phyloP scores from a whole-genome alignment of 169 alveolate species.

The Plasmodium blacklocki region DNA sequence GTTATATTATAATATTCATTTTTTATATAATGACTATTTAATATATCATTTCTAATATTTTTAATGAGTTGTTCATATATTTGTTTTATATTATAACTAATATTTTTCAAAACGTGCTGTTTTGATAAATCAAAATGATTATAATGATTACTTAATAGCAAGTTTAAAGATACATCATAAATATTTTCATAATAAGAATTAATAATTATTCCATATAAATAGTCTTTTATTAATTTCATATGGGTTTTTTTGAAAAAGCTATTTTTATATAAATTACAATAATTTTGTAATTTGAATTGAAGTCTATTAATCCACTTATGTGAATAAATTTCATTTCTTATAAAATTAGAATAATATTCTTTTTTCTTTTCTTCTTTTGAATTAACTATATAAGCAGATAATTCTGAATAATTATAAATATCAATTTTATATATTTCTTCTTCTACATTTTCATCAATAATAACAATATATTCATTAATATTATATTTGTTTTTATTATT shows the following conservation, averaged over 20 bases:
- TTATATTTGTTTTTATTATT: slow-evolving; percentile 24
- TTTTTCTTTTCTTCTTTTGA: slow-evolving; percentile 73
- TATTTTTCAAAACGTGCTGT: slow-evolving; percentile 28
- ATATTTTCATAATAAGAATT: slow-evolving; percentile 53
- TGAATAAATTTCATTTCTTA: slow-evolving; percentile 73
- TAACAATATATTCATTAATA: slow-evolving; percentile 63
- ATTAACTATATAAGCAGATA: slow-evolving; percentile 61
- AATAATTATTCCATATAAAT: slow-evolving; percentile 25
- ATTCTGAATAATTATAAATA: slow-evolving; percentile 57
- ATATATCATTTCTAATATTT: slow-evolving; percentile 21
- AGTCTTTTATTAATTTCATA: slow-evolving; percentile 19
- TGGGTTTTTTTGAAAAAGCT: slow-evolving; percentile 55
- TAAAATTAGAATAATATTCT: slow-evolving; percentile 61
- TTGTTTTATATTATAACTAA: slow-evolving; percentile 28
- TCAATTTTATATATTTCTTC: slow-evolving; percentile 60
- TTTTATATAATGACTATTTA: slow-evolving; percentile 11
- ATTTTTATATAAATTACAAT: slow-evolving; percentile 45
- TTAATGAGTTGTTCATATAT: slow-evolving; percentile 28
- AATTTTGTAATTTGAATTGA: slow-evolving; percentile 57
- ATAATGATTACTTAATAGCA: slow-evolving; percentile 36
- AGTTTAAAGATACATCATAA: slow-evolving; percentile 52
- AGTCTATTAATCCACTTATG: slow-evolving; percentile 68
- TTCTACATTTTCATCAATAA: slow-evolving; percentile 56
- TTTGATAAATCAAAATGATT: slow-evolving; percentile 36
- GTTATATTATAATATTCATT: slow-evolving; percentile 13